Percentiles rank a stretch among this genome's conserved stretches.
phyloP scores from a whole-genome alignment of 495 filamentous ascomycete species.

The Aspergillus diversus region DNA sequence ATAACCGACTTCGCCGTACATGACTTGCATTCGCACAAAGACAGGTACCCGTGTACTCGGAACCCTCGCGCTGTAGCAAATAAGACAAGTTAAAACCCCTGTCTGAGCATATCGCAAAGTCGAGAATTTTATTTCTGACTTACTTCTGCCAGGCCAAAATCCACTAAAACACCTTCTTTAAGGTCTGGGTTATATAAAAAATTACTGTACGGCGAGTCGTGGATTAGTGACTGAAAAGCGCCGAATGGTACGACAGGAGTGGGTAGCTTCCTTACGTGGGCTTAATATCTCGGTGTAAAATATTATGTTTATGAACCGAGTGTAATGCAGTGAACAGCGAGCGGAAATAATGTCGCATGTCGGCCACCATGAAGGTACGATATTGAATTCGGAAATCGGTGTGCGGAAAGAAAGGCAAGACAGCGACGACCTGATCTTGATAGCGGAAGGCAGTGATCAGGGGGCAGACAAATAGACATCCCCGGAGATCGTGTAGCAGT shows the following conservation, averaged over 20 bases:
- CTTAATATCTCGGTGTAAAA: conserved; percentile 97
- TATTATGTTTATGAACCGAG: conserved; percentile 78
- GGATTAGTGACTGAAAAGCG: conserved; percentile 19
- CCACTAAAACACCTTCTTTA: conserved; percentile 85
- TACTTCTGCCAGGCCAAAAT: conserved; percentile 91
- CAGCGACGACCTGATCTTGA: conserved; percentile 91
- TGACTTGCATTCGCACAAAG: conserved; percentile 44
- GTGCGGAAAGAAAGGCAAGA: conserved; percentile 94
- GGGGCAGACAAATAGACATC: conserved; percentile 83
- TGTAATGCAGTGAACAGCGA: conserved; percentile 84
- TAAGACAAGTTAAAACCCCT: conserved; percentile 1
- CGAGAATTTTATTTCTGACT: conserved; percentile 11
- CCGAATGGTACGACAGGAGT: background rate
- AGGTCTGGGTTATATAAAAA: conserved; percentile 90
- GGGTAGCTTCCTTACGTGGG: conserved; percentile 65
- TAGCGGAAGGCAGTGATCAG: conserved; percentile 94
- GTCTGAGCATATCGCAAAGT: conserved; percentile 6
- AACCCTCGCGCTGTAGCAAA: conserved; percentile 41
- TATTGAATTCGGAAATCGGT: conserved; percentile 97
- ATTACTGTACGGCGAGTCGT: conserved; percentile 55
- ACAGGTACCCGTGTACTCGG: conserved; percentile 46
- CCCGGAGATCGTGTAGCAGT: conserved; percentile 85
- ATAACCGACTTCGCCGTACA: conserved; percentile 42
- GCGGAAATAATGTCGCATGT: conserved; percentile 86
- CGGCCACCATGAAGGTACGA: conserved; percentile 76